A percentile compares a stretch with the other conserved stretches of the same genome.
These are phyloP conservation scores for Suillus ampliporus DNA, from an alignment of 768 basidiomycete genomes.

Conservation along the genomic window DNA sequence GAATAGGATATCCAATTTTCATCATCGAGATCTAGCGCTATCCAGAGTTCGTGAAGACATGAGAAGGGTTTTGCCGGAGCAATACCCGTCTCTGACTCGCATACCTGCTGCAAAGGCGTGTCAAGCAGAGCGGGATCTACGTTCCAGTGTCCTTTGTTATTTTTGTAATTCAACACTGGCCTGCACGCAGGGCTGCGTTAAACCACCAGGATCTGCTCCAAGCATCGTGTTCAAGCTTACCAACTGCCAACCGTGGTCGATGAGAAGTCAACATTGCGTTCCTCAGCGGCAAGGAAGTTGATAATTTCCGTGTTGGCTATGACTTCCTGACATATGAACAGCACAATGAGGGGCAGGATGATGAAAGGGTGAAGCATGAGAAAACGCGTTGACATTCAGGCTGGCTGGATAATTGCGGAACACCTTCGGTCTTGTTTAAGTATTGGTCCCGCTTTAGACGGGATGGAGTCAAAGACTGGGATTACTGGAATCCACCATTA, in stretches of 20 bases:
- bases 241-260: slow-evolving; percentile 34
- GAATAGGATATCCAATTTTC: slow-evolving; percentile 45
- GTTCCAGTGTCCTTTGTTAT: slow-evolving; percentile 43
- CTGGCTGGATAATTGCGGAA: slow-evolving; percentile 2
- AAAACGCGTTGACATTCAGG: background rate
- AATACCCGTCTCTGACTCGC: slow-evolving; percentile 30
- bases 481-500: background rate
- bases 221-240: slow-evolving; percentile 24
- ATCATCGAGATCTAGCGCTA: slow-evolving; percentile 50
- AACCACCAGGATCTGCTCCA: slow-evolving; percentile 6
- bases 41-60: slow-evolving; percentile 54
- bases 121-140: slow-evolving; percentile 48
- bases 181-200: slow-evolving; percentile 31
- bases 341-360: slow-evolving; percentile 14
- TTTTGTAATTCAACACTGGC: slow-evolving; percentile 42
- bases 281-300: slow-evolving; percentile 51
- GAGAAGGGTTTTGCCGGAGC: slow-evolving; percentile 16
- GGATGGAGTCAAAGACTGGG: background rate
- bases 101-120: slow-evolving; percentile 43
- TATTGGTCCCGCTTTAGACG: background rate
- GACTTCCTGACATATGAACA: slow-evolving; percentile 31
- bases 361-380: slow-evolving; percentile 8
- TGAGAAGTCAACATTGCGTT: slow-evolving; percentile 21
- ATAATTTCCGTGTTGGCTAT: slow-evolving; percentile 71
- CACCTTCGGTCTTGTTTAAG: slow-evolving; percentile 2